Percentiles rank a stretch among this genome's conserved stretches.
These are phyloP conservation scores for Apiotrichum veenhuisii DNA, from an alignment of 1,284 basidiomycete genomes.

Conservation along the genomic window DNA sequence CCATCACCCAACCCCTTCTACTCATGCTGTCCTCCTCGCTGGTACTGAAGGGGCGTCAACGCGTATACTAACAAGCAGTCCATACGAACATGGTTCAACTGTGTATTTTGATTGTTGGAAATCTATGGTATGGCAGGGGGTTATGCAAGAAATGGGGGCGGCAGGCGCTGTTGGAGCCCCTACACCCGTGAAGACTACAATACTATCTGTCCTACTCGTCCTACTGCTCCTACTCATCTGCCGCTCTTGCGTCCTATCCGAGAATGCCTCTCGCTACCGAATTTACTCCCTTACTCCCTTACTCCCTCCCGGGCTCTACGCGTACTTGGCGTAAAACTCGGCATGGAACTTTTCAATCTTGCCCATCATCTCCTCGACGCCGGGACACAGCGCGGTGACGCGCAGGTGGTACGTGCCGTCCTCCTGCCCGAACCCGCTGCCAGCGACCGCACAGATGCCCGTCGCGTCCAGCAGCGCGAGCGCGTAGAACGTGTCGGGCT, in stretches of 20 bases:
- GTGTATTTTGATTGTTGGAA: background rate
- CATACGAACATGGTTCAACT: background rate
- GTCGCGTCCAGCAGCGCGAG: constrained; percentile 71
- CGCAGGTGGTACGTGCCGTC: constrained; percentile 79
- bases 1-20: no score
- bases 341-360: constrained; percentile 74
- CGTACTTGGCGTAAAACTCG: constrained; percentile 66
- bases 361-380: constrained; percentile 75
- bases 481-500: constrained; percentile 78
- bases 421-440: constrained; percentile 82
- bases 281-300: background rate
- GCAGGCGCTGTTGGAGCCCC: background rate
- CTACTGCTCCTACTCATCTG: background rate
- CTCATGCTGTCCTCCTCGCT: background rate
- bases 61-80: background rate
- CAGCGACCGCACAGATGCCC: constrained; percentile 84
- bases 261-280: no score
- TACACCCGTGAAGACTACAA: background rate
- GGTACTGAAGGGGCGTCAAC: background rate
- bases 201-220: background rate
- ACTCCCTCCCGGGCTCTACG: background rate
- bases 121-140: background rate
- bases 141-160: background rate
- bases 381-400: constrained; percentile 72
- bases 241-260: no score